Percentiles rank a stretch among this genome's conserved stretches.
phyloP scores from a whole-genome alignment of 73 alveolate genomes.

The Paramecium biaurelia region DNA sequence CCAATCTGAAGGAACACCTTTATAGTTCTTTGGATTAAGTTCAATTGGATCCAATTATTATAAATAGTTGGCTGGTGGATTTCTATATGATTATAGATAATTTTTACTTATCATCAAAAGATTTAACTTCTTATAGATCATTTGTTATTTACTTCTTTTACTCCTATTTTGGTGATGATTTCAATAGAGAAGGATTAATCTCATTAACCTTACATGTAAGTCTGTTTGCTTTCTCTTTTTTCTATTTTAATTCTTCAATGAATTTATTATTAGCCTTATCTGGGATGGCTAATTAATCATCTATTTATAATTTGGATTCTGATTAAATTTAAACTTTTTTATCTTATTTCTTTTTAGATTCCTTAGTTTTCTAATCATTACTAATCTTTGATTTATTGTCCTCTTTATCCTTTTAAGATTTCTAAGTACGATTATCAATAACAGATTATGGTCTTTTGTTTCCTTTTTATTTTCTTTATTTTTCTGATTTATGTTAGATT shows the following conservation, averaged over 20 bases:
- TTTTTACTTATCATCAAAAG: slow-evolving; percentile 32
- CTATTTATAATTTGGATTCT: background rate
- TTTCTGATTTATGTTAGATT: background rate
- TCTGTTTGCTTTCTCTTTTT: slow-evolving; percentile 51
- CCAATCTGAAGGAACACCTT: slow-evolving; percentile 65
- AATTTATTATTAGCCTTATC: slow-evolving; percentile 37
- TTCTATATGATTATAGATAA: background rate
- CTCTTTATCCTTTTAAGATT: background rate
- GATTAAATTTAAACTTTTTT: slow-evolving; percentile 25
- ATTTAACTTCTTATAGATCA: slow-evolving; percentile 19
- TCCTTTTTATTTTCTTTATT: background rate
- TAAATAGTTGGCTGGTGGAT: slow-evolving; percentile 56
- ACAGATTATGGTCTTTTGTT: slow-evolving; percentile 37
- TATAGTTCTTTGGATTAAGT: slow-evolving; percentile 61
- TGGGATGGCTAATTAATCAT: slow-evolving; percentile 51
- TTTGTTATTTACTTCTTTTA: background rate
- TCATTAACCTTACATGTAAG: slow-evolving; percentile 56
- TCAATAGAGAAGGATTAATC: slow-evolving; percentile 9
- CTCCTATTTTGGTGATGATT: background rate
- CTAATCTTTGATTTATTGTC: background rate
- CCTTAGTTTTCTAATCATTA: background rate
- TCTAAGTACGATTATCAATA: background rate
- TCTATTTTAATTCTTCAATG: slow-evolving; percentile 14
- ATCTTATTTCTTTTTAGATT: background rate
- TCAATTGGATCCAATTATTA: slow-evolving; percentile 52